Evolutionary conservation across 2,329 filamentous ascomycete species (phyloP).

Genomic region (Laburnicola sp.): DNA sequence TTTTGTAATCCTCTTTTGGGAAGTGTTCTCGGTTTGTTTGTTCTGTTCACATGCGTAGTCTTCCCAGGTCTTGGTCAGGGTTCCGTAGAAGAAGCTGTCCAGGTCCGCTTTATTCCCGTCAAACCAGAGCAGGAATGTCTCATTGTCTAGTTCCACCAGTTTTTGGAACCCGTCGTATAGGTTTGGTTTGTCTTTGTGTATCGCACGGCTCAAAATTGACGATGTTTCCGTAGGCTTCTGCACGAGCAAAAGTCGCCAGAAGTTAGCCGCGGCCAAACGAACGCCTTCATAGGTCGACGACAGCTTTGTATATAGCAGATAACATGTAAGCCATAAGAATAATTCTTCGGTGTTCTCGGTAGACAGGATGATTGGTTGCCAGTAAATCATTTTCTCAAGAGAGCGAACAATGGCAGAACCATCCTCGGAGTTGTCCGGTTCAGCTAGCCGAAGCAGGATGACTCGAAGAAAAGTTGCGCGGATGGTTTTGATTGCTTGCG

Average conservation of each 20-base stretch:
- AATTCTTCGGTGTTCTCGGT: constrained; percentile 78
- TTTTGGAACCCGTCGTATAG: constrained; percentile 78
- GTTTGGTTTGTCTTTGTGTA: constrained; percentile 69
- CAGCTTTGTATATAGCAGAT: constrained; percentile 87
- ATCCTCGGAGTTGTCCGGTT: constrained; percentile 70
- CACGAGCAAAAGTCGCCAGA: constrained; percentile 90
- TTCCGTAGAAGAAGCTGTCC: constrained; percentile 79
- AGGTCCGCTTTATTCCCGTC: constrained; percentile 78
- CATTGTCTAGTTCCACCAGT: constrained; percentile 84
- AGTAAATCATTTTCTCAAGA: constrained; percentile 86
- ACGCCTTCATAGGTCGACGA: constrained; percentile 70
- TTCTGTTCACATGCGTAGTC: constrained; percentile 85
- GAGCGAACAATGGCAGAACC: constrained; percentile 69
- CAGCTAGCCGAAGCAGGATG: constrained; percentile 78
- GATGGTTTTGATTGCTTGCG: constrained; percentile 76
- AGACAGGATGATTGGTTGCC: constrained; percentile 88
- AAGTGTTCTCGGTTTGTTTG: constrained; percentile 73
- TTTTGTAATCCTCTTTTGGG: constrained; percentile 68
- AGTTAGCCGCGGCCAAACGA: constrained; percentile 74
- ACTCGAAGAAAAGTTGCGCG: constrained; percentile 77
- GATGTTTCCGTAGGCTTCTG: constrained; percentile 87
- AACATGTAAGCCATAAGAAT: constrained; percentile 84
- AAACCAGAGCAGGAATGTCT: constrained; percentile 85
- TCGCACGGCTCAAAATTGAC: constrained; percentile 71
- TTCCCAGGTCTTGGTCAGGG: constrained; percentile 82